Evolutionary conservation across 2,329 filamentous ascomycete species (phyloP), one percentile per base, ranked within the genome.

Genomic region (Aplosporella prunicola): DNA sequence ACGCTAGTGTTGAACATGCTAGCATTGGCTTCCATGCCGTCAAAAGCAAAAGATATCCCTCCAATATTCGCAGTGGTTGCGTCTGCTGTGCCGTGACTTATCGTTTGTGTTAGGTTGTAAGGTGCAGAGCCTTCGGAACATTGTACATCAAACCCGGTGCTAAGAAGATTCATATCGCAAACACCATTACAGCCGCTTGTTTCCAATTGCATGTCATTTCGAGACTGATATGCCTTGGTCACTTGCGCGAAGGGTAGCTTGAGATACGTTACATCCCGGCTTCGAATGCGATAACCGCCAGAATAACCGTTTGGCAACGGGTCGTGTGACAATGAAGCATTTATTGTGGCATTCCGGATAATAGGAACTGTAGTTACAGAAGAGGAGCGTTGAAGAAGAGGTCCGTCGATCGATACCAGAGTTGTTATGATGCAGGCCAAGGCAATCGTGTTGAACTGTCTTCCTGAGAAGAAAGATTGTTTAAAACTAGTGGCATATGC

Each of bases 341-440:
- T 17, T 9, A 28, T 13, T 4, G 20, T 20, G n/a, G 18, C 23
- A 7, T 27, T 36, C 8, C 20, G 25, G 1, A 11, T 6, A 3
- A 20, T 7, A 8, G 3, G 14, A 9, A 4, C 23, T 3, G 34
- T 29, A 1, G 13, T 9, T 2, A 36, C 34, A 1, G 9, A n/a
- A 5, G 34, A 29, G 5, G 34, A n/a, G 9, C 14, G 34, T 14
- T 36, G 34, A 11, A 36, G 25, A 3, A 36, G 13, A 4, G 34
- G 34, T 2, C 34, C 34, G 9, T 36, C 34, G 9, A 36, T 15
- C 2, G 16, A 14, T 2, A 36, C 20, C 1, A 30, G 3, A 4
- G 34, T 16, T 9, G 26, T 28, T 8, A 36, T 17, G 4, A 36
- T 20, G n/a, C 24, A 29, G 8, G 34, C 34, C 25, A 36, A 13